A percentile compares a stretch with the other conserved stretches of the same genome.
phyloP scores from a whole-genome alignment of 2,329 filamentous ascomycete genomes.

The Penicillium corylophilum region DNA sequence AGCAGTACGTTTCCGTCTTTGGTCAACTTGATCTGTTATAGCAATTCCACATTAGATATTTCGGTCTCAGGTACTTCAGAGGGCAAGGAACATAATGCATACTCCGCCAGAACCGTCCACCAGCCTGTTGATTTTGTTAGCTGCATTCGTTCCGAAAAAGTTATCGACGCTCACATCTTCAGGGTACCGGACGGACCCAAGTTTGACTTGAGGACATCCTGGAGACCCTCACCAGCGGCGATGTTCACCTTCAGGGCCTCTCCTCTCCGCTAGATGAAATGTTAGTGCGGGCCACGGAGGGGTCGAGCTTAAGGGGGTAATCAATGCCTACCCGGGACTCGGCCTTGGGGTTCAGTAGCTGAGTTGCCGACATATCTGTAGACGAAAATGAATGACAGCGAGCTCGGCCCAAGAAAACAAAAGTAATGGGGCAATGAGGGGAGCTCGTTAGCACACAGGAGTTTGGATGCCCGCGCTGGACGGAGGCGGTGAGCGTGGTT shows the following conservation, averaged over 20 bases:
- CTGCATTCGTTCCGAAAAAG: constrained; percentile 3
- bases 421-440: constrained; percentile 18
- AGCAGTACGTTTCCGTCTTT: constrained; percentile 92
- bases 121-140: constrained; percentile 48
- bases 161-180: constrained; percentile 69
- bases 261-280: constrained; percentile 72
- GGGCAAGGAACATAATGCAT: constrained; percentile 30
- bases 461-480: constrained; percentile 26
- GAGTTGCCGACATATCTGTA: constrained; percentile 82
- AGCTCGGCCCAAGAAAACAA: constrained; percentile 25
- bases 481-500: constrained; percentile 37
- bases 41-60: constrained; percentile 20
- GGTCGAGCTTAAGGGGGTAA: constrained; percentile 28
- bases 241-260: constrained; percentile 98
- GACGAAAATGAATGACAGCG: constrained; percentile 22
- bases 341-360: constrained; percentile 97
- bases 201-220: constrained; percentile 95
- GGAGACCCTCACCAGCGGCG: constrained; percentile 85
- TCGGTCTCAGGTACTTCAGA: constrained; percentile 3
- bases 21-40: constrained; percentile 85
- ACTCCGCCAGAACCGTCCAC: constrained; percentile 63
- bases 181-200: constrained; percentile 89
- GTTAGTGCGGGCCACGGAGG: constrained; percentile 43
- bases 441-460: constrained; percentile 25
- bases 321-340: constrained; percentile 78